Percentiles rank a stretch among this genome's conserved stretches.
Evolutionary conservation across 495 filamentous ascomycete species (phyloP).

Genomic region (Thozetella sp.): DNA sequence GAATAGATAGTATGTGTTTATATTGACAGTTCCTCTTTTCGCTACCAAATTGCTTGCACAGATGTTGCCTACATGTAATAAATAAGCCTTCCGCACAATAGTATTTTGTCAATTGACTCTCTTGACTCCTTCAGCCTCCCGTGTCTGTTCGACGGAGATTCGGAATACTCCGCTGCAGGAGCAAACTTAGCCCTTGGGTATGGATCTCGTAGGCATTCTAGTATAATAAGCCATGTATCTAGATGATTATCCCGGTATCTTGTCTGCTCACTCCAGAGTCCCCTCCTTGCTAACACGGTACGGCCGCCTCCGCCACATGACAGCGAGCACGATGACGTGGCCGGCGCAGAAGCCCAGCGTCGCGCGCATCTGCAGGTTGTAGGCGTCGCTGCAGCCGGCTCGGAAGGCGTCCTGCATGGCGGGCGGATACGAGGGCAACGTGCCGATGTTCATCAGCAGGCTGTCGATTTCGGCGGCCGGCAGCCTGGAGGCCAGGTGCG

Average conservation of each 20-base stretch:
- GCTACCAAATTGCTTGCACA: not conserved
- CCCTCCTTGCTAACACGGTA: conserved; percentile 4
- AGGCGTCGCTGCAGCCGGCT: conserved; percentile 1
- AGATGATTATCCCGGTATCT: not conserved
- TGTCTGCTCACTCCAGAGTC: not conserved
- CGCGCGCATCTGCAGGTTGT: conserved; percentile 6
- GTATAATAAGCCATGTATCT: not conserved
- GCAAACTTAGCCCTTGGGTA: not conserved
- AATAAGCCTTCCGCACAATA: not conserved
- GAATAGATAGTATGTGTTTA: not conserved
- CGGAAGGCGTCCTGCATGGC: conserved; percentile 2
- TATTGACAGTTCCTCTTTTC: not conserved
- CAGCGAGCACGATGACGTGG: not conserved
- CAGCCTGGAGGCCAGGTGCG: not conserved
- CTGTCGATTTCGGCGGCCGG: not conserved
- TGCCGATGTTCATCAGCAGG: conserved; percentile 2
- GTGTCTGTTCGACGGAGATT: not conserved
- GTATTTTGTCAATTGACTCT: not conserved
- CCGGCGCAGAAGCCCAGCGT: conserved; percentile 4
- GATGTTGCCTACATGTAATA: not conserved
- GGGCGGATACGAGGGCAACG: not conserved
- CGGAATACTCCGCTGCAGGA: not conserved
- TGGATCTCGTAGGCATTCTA: not conserved
- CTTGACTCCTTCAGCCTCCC: not conserved
- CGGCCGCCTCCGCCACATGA: not conserved